These are phyloP conservation scores for Ambrosiella beaveri DNA, from an alignment of 2,329 filamentous ascomycete genomes.

Conservation along the genomic window DNA sequence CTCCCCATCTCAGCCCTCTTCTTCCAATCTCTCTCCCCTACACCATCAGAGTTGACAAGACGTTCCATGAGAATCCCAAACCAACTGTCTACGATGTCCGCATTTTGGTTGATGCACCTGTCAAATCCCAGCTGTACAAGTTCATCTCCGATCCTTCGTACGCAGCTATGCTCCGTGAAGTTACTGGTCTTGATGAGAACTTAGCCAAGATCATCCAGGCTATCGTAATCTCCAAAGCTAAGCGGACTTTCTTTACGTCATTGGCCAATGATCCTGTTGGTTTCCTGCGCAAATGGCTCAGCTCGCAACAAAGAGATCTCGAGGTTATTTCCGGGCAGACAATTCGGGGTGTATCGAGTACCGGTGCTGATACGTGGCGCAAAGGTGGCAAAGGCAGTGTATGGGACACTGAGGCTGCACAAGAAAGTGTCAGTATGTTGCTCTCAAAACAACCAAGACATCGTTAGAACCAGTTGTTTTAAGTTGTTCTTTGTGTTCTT, in stretches of 20 bases:
- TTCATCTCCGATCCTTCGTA: constrained; percentile 55
- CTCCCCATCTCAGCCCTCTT: constrained; percentile 59
- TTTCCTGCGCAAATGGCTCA: constrained; percentile 78
- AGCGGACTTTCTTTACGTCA: constrained; percentile 70
- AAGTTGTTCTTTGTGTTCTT: not conserved
- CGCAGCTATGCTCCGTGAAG: constrained; percentile 55
- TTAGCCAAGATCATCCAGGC: constrained; percentile 70
- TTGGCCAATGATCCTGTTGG: constrained; percentile 65
- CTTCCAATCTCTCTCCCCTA: constrained; percentile 73
- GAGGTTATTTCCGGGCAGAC: constrained; percentile 77
- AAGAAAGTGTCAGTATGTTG: constrained; percentile 46
- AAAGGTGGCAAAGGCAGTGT: constrained; percentile 37
- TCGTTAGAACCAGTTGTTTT: not conserved
- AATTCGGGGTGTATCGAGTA: constrained; percentile 33
- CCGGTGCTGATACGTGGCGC: constrained; percentile 48
- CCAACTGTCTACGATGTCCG: constrained; percentile 83
- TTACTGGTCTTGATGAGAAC: constrained; percentile 66
- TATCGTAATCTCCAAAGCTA: constrained; percentile 68
- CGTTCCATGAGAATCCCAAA: constrained; percentile 55
- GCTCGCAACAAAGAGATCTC: constrained; percentile 76
- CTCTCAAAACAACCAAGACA: constrained; percentile 31
- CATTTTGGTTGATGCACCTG: constrained; percentile 68
- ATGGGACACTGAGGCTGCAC: constrained; percentile 39
- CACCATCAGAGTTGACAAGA: constrained; percentile 82
- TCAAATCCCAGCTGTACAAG: constrained; percentile 47